Percentiles rank a stretch among this genome's conserved stretches.
Evolutionary conservation across 257 asterid genomes (phyloP).

Genomic region (Perilla frutescens): DNA sequence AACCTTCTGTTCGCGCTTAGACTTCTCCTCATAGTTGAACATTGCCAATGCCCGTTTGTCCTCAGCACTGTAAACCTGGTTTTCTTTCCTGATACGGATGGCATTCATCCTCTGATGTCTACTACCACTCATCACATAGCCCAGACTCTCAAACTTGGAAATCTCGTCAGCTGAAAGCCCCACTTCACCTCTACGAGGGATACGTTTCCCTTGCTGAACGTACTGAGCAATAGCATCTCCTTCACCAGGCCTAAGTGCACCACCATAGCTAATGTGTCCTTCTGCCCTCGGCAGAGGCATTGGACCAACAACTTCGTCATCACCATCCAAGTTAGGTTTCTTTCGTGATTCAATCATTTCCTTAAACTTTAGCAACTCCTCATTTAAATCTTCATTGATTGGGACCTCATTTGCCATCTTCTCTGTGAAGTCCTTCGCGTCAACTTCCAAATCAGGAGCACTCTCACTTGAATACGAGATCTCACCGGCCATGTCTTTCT

Average conservation of each 20-base stretch:
- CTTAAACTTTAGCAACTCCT: constrained; percentile 62
- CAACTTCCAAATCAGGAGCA: constrained; percentile 45
- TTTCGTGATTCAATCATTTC: constrained; percentile 73
- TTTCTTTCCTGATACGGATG: constrained; percentile 96
- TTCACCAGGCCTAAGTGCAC: constrained; percentile 99
- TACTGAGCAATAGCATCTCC: constrained; percentile 99
- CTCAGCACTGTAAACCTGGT: constrained; percentile 98
- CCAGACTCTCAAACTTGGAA: constrained; percentile 82
- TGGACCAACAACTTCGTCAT: constrained; percentile 83
- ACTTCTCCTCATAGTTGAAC: constrained; percentile 98
- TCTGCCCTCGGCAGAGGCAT: constrained; percentile 96
- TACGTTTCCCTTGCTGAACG: constrained; percentile 99
- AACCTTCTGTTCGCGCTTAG: constrained; percentile 96
- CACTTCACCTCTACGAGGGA: constrained; percentile 99
- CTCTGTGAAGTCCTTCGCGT: constrained; percentile 36
- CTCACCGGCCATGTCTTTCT: constrained; percentile 50
- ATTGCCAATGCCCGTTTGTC: constrained; percentile 96
- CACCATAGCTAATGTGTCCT: constrained; percentile 98
- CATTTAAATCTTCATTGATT: constrained; percentile 44
- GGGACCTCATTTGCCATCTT: constrained; percentile 46
- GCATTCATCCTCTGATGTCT: constrained; percentile 99
- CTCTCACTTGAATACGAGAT: constrained; percentile 31
- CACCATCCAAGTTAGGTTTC: constrained; percentile 63
- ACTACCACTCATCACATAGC: constrained; percentile 99
- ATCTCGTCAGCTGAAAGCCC: constrained; percentile 99